Base-by-base conservation (phyloP, 371 early-diverging fungal species). In the Zychaea mexicana region DNA sequence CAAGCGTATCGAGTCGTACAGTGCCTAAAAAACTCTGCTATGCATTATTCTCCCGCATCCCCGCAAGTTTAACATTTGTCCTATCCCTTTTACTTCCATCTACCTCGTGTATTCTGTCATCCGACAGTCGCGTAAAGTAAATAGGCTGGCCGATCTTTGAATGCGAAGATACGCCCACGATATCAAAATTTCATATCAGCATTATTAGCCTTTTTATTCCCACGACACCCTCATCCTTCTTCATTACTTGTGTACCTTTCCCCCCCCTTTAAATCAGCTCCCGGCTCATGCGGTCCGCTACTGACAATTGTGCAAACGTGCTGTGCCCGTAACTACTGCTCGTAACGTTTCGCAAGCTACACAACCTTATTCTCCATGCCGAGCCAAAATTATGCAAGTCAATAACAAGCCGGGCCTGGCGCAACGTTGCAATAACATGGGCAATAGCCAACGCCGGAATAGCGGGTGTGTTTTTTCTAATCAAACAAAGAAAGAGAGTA, bases 381-480 rank as follows among this genome's bases (percentile, higher is more conserved):
- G 24, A 96, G 7, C 97, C 98, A 75, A 95, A 94, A 74, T 98
- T 98, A 74, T 98, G 98, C 98, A 97, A 98, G 74, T 98, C 98
- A 61, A 97, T 94, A 57, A 97, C 78, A 7, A 98, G 72, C 58
- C 82, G 77, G 4, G 89, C 76, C 27, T 86, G 77, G 10, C 88
- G 87, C 12, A 92, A 22, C 42, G 74, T 79, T 33, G 84, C 77
- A 26, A 93, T 79, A 3, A 87, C 30, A 36, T 88, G 91, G 32
- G 85, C 92, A 54, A 97, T 82, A 4, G 86, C 52, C 36, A 98
- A 82, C 2, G 96, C 94, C 1, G 98, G 98, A 52, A 98, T 90
- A 2, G 97, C 90, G 0, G 98, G 98, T 31, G 97, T 98, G 69
- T 96, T 98, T 96, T 97, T 81, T 32, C 19, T 28, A 39, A 54